phyloP scores from a whole-genome alignment of 2,329 filamentous ascomycete species.

The Botryotinia globosa region DNA sequence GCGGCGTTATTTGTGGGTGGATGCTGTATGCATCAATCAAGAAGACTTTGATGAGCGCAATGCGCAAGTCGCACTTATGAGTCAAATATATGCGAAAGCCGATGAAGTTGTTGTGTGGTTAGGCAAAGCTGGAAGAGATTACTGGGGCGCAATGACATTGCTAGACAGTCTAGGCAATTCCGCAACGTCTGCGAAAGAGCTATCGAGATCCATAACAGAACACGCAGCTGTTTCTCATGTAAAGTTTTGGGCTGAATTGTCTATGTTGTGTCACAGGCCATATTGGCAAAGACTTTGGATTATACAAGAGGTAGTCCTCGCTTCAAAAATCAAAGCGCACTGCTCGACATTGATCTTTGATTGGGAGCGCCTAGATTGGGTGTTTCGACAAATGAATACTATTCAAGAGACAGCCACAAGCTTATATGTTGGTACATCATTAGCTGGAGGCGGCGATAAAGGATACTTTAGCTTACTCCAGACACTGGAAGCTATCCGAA shows the following conservation, averaged over 20 bases:
- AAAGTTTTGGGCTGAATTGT: slow-evolving; percentile 19
- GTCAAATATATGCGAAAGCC: slow-evolving; percentile 14
- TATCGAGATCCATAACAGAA: slow-evolving; percentile 6
- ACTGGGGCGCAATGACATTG: slow-evolving; percentile 18
- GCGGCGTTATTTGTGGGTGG: slow-evolving; percentile 14
- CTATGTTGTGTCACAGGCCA: slow-evolving; percentile 2
- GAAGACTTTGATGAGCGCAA: slow-evolving; percentile 19
- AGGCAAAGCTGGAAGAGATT: slow-evolving; percentile 17
- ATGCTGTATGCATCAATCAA: slow-evolving; percentile 21
- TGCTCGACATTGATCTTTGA: slow-evolving; percentile 19
- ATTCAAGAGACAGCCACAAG: slow-evolving; percentile 1
- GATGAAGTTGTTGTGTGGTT: slow-evolving; percentile 17
- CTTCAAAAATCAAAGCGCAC: slow-evolving; percentile 17
- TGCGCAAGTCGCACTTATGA: slow-evolving; percentile 17
- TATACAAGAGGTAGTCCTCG: slow-evolving; percentile 20
- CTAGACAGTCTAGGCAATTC: slow-evolving; percentile 10
- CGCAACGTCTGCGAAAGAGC: slow-evolving; percentile 9
- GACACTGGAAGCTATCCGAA: slow-evolving; percentile 10
- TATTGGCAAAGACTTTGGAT: slow-evolving; percentile 20
- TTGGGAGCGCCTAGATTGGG: slow-evolving; percentile 14
- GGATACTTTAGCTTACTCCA: slow-evolving; percentile 11
- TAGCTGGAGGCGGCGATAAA: background rate
- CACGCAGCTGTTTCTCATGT: slow-evolving; percentile 3
- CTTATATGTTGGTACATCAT: background rate
- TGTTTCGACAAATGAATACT: slow-evolving; percentile 7